Conservation (phyloP, 768 basidiomycete genomes). For the Xerocomus spinulosus region DNA sequence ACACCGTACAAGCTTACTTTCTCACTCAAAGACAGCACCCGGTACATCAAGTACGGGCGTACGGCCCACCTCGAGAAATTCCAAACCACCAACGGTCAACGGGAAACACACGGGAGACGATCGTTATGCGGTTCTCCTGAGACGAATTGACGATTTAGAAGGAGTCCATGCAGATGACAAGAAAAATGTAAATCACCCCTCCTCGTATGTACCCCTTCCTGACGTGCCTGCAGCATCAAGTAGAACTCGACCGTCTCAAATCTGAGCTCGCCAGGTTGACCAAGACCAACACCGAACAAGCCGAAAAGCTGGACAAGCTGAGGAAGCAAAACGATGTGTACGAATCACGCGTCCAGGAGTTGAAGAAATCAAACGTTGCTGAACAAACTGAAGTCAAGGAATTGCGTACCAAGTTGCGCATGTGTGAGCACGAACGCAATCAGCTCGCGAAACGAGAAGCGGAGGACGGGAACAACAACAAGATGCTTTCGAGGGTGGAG, state of each 20-base stretch:
- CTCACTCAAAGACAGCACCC: conserved; percentile 29
- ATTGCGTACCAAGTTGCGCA: conserved; percentile 52
- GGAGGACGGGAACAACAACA: conserved; percentile 49
- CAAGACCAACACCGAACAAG: conserved; percentile 45
- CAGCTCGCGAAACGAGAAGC: conserved; percentile 49
- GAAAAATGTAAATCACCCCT: conserved; percentile 45
- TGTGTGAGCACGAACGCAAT: conserved; percentile 52
- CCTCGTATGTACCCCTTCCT: neutral
- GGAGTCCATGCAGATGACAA: conserved; percentile 60
- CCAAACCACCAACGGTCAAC: conserved; percentile 15
- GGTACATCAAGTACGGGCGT: conserved; percentile 27
- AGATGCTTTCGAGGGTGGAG: conserved; percentile 46
- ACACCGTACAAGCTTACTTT: neutral
- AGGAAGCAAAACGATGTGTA: conserved; percentile 57
- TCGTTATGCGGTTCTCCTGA: conserved; percentile 51
- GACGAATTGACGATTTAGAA: conserved; percentile 63
- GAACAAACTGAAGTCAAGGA: conserved; percentile 65
- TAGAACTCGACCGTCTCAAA: conserved; percentile 56
- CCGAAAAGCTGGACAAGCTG: conserved; percentile 54
- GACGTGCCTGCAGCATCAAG: conserved; percentile 45
- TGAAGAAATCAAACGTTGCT: conserved; percentile 43
- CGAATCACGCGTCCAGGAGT: conserved; percentile 57
- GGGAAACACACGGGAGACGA: conserved; percentile 33
- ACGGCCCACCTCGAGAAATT: conserved; percentile 25
- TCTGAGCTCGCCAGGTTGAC: conserved; percentile 49